Conservation (phyloP, 2,329 filamentous ascomycete genomes). For the Cordyceps cicadae region DNA sequence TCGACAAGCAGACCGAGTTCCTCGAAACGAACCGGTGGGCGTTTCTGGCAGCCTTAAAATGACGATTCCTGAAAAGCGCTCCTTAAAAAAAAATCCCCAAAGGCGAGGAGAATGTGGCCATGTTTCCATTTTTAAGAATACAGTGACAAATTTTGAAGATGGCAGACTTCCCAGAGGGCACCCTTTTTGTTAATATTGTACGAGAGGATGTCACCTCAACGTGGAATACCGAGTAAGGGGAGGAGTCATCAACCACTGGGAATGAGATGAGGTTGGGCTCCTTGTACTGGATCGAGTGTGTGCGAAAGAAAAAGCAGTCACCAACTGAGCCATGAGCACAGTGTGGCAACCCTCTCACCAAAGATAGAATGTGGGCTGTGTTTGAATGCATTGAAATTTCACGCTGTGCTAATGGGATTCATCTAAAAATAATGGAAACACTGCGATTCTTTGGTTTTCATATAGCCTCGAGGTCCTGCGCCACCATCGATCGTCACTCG, state of each 20-base stretch:
- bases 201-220: not conserved
- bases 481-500: not conserved
- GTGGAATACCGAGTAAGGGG: too few relatives aligned
- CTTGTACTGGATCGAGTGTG: too few relatives aligned
- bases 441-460: not conserved
- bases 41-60: not conserved
- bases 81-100: not conserved
- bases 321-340: too few relatives aligned
- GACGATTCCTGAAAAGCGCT: not conserved
- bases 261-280: too few relatives aligned
- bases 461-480: not conserved
- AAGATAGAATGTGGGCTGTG: too few relatives aligned
- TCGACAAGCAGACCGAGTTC: not conserved
- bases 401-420: too few relatives aligned
- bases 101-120: not conserved
- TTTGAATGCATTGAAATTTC: too few relatives aligned
- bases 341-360: too few relatives aligned
- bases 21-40: not conserved
- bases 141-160: not conserved
- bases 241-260: too few relatives aligned
- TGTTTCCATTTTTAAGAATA: not conserved
- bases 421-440: not conserved
- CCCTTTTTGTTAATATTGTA: not conserved
- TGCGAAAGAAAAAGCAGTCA: too few relatives aligned
- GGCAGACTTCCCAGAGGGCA: not conserved